A percentile compares a stretch with the other conserved stretches of the same genome.
Conservation (phyloP, 2,329 filamentous ascomycete species). For the Diplodia mutila region DNA sequence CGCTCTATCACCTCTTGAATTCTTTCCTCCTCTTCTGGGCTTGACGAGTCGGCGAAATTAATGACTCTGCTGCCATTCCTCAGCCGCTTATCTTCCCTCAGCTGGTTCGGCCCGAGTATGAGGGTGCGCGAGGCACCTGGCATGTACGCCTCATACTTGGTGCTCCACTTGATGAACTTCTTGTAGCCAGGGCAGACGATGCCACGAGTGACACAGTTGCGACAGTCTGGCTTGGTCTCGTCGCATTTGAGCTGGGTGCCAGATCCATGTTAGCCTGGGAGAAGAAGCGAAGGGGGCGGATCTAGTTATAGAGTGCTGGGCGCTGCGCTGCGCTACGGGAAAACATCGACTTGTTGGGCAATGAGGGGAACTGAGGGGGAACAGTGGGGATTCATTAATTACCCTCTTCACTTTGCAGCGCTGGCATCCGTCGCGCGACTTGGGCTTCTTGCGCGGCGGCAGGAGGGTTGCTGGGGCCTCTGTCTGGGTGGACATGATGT, state of each 20-base stretch:
- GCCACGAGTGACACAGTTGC: constrained; percentile 49
- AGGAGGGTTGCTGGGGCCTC: neutral
- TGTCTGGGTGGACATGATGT: constrained; percentile 2
- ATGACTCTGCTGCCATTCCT: neutral
- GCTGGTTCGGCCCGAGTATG: constrained; percentile 13
- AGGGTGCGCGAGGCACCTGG: constrained; percentile 30
- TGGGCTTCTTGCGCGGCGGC: constrained; percentile 31
- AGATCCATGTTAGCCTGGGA: constrained; percentile 20
- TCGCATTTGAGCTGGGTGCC: constrained; percentile 48
- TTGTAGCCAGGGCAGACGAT: constrained; percentile 52
- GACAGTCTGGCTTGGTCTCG: constrained; percentile 48
- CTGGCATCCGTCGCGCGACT: constrained; percentile 36
- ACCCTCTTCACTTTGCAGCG: constrained; percentile 36
- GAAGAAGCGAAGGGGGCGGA: neutral
- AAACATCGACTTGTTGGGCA: constrained; percentile 2
- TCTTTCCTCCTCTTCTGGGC: constrained; percentile 4
- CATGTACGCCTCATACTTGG: constrained; percentile 53
- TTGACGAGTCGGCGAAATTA: neutral
- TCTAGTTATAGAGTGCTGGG: neutral
- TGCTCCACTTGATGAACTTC: constrained; percentile 53
- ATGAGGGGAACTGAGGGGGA: neutral
- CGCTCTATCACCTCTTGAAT: neutral
- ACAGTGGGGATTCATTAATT: neutral
- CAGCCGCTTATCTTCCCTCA: constrained; percentile 9
- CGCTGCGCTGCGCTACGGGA: neutral